Evolutionary conservation across 139 green algal genomes (phyloP).

Genomic region (Chlamydomonas schloesseri): DNA sequence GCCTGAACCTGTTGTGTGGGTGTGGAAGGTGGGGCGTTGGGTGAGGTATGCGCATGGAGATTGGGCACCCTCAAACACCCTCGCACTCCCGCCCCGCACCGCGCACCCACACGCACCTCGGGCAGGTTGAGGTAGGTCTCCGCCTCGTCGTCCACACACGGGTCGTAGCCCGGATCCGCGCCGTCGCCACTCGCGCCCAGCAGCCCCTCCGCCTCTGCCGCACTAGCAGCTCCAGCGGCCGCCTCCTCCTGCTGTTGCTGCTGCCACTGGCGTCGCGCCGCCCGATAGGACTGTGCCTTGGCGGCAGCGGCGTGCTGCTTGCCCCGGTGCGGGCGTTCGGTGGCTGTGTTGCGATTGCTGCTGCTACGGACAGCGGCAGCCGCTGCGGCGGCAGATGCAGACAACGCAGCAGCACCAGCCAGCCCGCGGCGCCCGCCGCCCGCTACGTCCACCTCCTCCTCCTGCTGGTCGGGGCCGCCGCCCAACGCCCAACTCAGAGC

Average conservation of each 20-base stretch:
- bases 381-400: no score
- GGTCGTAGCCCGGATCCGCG: slow-evolving; percentile 72
- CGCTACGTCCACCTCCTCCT: no score
- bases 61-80: no score
- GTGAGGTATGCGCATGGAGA: no score
- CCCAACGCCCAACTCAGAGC: slow-evolving; percentile 14
- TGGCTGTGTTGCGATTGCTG: no score
- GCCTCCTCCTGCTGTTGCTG: background rate
- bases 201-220: background rate
- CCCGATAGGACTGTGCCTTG: background rate
- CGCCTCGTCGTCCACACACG: slow-evolving; percentile 82
- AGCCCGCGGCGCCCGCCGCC: background rate
- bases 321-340: no score
- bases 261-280: background rate
- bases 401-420: no score
- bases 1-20: slow-evolving; percentile 75
- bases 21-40: slow-evolving; percentile 48
- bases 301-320: background rate
- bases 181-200: slow-evolving; percentile 1
- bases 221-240: no score
- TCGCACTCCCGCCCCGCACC: no score
- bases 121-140: slow-evolving; percentile 82
- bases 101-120: slow-evolving; percentile 71
- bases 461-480: background rate
- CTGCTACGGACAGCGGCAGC: no score